Conservation (phyloP, 78 protist genomes). For the Pelomyxa schiedti region DNA sequence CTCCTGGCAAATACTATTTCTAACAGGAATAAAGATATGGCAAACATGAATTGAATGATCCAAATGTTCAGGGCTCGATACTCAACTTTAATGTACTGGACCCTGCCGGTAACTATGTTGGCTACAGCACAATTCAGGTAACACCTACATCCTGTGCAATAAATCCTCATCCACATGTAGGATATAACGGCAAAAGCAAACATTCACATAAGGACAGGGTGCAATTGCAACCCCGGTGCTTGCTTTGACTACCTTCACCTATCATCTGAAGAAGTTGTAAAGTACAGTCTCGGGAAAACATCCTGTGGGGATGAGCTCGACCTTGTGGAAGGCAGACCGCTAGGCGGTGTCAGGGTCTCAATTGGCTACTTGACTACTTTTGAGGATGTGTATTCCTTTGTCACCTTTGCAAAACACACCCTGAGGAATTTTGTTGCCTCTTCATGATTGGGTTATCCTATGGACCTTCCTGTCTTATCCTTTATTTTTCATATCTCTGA, state of each 20-base stretch:
- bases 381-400: background rate
- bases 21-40: conserved; percentile 35
- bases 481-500: too few relatives aligned
- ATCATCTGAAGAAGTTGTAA: conserved; percentile 21
- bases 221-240: conserved; percentile 88
- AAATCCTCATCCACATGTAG: too few relatives aligned
- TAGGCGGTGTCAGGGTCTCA: conserved; percentile 62
- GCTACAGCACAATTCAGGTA: conserved; percentile 37
- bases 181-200: background rate
- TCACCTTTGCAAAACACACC: background rate
- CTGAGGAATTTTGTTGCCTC: too few relatives aligned
- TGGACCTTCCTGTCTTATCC: too few relatives aligned
- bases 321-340: conserved; percentile 55
- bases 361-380: conserved; percentile 20
- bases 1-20: too few relatives aligned
- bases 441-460: too few relatives aligned
- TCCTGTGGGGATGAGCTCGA: conserved; percentile 68
- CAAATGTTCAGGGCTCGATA: conserved; percentile 24
- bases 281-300: conserved; percentile 38
- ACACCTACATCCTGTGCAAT: too few relatives aligned
- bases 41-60: conserved; percentile 12
- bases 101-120: conserved; percentile 26
- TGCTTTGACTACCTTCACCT: conserved; percentile 55
- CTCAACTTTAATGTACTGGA: conserved; percentile 45
- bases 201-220: conserved; percentile 10